Percentiles rank a stretch among this genome's conserved stretches.
phyloP scores from a whole-genome alignment of 257 asterid species.

The Ehretia macrophylla region DNA sequence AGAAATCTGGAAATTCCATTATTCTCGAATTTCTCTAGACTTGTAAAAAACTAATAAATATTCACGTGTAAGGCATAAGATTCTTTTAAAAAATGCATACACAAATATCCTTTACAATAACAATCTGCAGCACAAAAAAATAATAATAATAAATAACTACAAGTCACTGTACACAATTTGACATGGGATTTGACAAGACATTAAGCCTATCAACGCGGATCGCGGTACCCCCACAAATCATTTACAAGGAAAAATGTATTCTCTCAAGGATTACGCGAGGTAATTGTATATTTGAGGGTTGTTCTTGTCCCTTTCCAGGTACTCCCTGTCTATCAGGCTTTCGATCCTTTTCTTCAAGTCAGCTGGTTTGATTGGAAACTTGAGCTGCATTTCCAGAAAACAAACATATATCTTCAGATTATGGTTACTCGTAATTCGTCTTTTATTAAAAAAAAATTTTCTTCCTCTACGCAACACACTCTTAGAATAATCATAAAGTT shows the following conservation, averaged over 20 bases:
- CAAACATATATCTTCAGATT: no score
- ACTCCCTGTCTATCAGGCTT: conserved; percentile 94
- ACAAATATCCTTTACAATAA: no score
- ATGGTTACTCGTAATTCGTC: neutral
- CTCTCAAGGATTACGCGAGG: conserved; percentile 48
- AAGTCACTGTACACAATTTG: neutral
- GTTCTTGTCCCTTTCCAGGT: conserved; percentile 83
- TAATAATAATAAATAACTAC: no score
- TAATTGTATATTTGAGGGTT: conserved; percentile 95
- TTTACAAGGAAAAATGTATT: neutral
- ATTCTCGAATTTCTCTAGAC: no score
- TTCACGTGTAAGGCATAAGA: no score
- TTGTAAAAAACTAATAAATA: no score
- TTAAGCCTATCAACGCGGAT: neutral
- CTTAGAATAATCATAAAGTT: neutral
- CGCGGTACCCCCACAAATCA: neutral
- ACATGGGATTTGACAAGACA: neutral
- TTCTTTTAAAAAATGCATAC: no score
- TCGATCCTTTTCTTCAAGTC: conserved; percentile 98
- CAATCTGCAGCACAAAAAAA: no score
- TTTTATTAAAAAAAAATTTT: neutral
- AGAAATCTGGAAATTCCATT: no score
- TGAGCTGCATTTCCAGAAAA: conserved; percentile 48
- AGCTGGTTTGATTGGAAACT: conserved; percentile 94
- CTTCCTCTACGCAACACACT: neutral